Evolutionary conservation across 2,329 filamentous ascomycete genomes (phyloP), one percentile per base, ranked within the genome.

Genomic region (Emericellopsis atlantica): DNA sequence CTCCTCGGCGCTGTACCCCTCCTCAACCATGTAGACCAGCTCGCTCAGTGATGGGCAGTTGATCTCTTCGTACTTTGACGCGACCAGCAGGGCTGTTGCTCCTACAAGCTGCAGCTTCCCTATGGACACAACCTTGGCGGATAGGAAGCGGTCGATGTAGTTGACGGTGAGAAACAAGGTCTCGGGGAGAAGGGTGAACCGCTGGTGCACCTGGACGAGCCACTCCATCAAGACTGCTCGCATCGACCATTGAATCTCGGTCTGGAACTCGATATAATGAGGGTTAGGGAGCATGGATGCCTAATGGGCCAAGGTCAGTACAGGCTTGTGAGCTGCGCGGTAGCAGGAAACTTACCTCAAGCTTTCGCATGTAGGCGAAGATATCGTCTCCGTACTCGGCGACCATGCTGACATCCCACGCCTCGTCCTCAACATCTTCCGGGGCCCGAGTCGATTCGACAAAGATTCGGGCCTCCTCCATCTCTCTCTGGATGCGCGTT

Each of bases 191-290:
- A 98, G 74, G 31, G 75, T 78, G 65, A 98, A 98, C 31, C 92
- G 85, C 51, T 81, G 78, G 59, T 98, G 92, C 24, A 98, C 92
- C 60, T 98, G 89, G 37, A 96, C 84, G 35, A 98, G 72, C 92
- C 92, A 98, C 61, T 96, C 92, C 80, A 98, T 93, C 41, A 98
- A 72, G 18, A 96, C 87, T 6, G 88, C 83, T 37, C 92, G 86
- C 92, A 96, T 98, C 3, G 89, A 95, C 92, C 92, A 98, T 57
- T 95, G 86, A 43, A 98, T 93, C 61, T 96, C 90, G n/a, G 83
- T 81, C 60, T 98, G 92, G 49, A 84, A 80, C 46, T 95, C 87
- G 90, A 98, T 98, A 69, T 98, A 98, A 58, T 92, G 78, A 4
- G 87, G 72, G 54, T 92, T 89, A 1, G 92, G 92, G 33, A 89